phyloP scores from a whole-genome alignment of 257 asterid genomes.

The Lavandula angustifolia region DNA sequence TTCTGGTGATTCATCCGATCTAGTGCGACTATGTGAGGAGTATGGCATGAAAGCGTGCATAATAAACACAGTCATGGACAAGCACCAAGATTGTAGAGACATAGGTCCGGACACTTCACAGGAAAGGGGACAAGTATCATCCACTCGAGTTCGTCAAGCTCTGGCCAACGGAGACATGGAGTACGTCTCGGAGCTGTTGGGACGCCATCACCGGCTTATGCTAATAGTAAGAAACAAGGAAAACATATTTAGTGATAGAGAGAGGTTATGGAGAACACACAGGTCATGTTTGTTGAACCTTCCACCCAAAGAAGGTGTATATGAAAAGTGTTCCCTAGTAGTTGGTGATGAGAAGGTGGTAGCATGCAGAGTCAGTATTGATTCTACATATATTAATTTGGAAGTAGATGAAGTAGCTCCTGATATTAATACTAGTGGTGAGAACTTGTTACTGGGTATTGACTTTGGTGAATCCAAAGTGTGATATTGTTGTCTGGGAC shows the following conservation, averaged over 20 bases:
- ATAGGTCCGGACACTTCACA: conserved; percentile 40
- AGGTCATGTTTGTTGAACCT: conserved; percentile 86
- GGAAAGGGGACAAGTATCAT: conserved; percentile 91
- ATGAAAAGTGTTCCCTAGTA: conserved; percentile 59
- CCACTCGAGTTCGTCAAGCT: conserved; percentile 88
- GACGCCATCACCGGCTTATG: conserved; percentile 79
- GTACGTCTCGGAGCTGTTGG: conserved; percentile 80
- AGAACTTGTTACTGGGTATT: conserved; percentile 53
- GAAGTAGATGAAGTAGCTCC: conserved; percentile 56
- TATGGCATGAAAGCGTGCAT: conserved; percentile 69
- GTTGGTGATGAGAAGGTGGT: conserved; percentile 48
- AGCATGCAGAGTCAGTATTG: conserved; percentile 67
- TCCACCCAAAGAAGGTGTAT: conserved; percentile 77
- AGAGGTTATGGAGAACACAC: conserved; percentile 46
- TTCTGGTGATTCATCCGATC: conserved; percentile 72
- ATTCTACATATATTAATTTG: conserved; percentile 57
- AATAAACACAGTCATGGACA: conserved; percentile 83
- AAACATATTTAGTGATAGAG: conserved; percentile 35
- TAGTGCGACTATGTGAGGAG: conserved; percentile 65
- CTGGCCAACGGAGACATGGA: conserved; percentile 79
- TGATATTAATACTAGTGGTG: conserved; percentile 37
- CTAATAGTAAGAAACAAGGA: conserved; percentile 41
- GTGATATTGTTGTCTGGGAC: conserved; percentile 26
- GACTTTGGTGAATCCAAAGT: conserved; percentile 57
- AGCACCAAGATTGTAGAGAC: conserved; percentile 42